Percentiles rank a stretch among this genome's conserved stretches.
These are phyloP conservation scores for Blastobotrys petasosporus DNA, from an alignment of 1,139 yeast genomes.

Conservation along the genomic window DNA sequence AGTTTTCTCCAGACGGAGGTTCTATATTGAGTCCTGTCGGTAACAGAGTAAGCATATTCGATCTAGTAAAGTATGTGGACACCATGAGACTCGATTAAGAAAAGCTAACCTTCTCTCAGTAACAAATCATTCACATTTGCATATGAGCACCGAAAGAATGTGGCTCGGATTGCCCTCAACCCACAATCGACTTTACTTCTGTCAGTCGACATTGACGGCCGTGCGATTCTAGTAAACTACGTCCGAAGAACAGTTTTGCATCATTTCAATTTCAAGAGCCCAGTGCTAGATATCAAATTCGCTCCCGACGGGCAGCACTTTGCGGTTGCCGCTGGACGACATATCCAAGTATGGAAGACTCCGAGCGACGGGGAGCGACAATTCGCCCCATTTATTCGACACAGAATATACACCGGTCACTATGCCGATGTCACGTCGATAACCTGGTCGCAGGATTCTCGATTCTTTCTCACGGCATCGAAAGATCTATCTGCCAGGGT, in stretches of 20 bases:
- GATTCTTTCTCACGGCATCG: constrained; percentile 80
- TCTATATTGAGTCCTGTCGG: constrained; percentile 88
- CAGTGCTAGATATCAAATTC: constrained; percentile 67
- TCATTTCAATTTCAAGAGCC: constrained; percentile 86
- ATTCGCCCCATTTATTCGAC: constrained; percentile 93
- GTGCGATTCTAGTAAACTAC: constrained; percentile 87
- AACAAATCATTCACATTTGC: constrained; percentile 84
- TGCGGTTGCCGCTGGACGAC: constrained; percentile 79
- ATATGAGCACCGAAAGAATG: constrained; percentile 87
- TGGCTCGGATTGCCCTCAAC: constrained; percentile 74
- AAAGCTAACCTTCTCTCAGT: constrained; percentile 7
- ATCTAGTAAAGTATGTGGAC: constrained; percentile 48
- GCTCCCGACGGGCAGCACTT: constrained; percentile 86
- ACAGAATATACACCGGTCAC: constrained; percentile 89
- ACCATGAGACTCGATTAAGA: neutral
- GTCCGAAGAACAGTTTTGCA: constrained; percentile 82
- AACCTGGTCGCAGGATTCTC: constrained; percentile 85
- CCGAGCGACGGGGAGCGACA: constrained; percentile 70
- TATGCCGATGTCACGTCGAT: constrained; percentile 72
- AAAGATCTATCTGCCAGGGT: constrained; percentile 86
- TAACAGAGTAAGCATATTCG: constrained; percentile 84
- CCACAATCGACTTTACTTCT: constrained; percentile 72
- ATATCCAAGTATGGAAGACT: constrained; percentile 90
- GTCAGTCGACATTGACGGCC: constrained; percentile 83
- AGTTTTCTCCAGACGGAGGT: constrained; percentile 85